Conservation (phyloP, 495 filamentous ascomycete genomes). For the Cercophora newfieldiana region DNA sequence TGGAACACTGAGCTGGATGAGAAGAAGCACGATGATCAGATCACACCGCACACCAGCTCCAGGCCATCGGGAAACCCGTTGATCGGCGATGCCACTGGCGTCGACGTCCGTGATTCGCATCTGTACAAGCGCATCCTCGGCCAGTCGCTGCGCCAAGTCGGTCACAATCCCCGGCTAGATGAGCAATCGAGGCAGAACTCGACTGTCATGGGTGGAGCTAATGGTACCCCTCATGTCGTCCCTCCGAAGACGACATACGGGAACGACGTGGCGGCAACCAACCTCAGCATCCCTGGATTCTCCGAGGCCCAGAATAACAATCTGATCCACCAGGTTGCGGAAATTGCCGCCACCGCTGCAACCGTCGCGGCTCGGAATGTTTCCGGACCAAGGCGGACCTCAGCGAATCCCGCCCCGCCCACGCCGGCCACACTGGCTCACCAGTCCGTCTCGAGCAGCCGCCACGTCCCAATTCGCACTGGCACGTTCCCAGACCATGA, state of each 20-base stretch:
- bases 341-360: constrained; percentile 89
- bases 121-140: constrained; percentile 92
- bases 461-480: constrained; percentile 38
- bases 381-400: constrained; percentile 31
- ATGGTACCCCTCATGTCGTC: constrained; percentile 64
- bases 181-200: constrained; percentile 50
- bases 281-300: constrained; percentile 64
- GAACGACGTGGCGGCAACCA: constrained; percentile 36
- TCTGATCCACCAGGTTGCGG: constrained; percentile 79
- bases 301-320: constrained; percentile 76
- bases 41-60: constrained; percentile 36
- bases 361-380: constrained; percentile 82
- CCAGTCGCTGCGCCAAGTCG: constrained; percentile 80
- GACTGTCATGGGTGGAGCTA: constrained; percentile 31
- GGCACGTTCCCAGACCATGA: constrained; percentile 45
- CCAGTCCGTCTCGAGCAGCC: constrained; percentile 28
- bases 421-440: constrained; percentile 24
- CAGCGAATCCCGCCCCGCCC: constrained; percentile 25
- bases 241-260: constrained; percentile 62
- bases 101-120: constrained; percentile 75
- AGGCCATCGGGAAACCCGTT: constrained; percentile 42
- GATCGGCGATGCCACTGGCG: constrained; percentile 41
- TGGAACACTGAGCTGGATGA: constrained; percentile 89
- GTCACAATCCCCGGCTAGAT: constrained; percentile 55
- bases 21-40: constrained; percentile 63